Percentiles rank a stretch among this genome's conserved stretches.
Evolutionary conservation across 306 rosid genomes (phyloP).

Genomic region (Sicyos edulis): DNA sequence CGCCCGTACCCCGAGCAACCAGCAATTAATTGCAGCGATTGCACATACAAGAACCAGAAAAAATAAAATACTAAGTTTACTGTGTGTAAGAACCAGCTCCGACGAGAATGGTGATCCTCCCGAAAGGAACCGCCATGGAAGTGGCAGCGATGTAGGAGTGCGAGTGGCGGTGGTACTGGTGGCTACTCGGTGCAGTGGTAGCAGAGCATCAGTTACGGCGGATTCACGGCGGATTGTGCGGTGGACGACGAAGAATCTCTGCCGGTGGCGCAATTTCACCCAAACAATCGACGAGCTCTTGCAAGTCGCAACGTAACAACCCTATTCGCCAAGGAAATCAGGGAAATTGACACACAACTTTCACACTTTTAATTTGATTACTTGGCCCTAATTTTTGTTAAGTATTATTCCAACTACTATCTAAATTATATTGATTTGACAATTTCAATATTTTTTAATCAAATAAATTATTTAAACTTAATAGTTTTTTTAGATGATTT

Average conservation of each 20-base stretch:
- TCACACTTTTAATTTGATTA: too few relatives aligned
- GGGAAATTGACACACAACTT: too few relatives aligned
- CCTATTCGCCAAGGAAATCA: constrained; percentile 17
- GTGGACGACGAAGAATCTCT: neutral
- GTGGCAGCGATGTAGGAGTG: constrained; percentile 14
- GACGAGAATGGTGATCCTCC: constrained; percentile 69
- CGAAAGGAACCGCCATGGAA: constrained; percentile 66
- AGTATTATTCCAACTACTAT: too few relatives aligned
- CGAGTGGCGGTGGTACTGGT: neutral
- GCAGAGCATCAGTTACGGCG: constrained; percentile 37
- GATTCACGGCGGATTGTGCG: neutral
- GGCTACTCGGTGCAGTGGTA: constrained; percentile 14
- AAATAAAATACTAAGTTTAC: constrained; percentile 19
- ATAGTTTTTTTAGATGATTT: too few relatives aligned
- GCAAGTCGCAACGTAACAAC: constrained; percentile 17
- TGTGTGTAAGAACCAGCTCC: constrained; percentile 76
- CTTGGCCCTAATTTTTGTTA: too few relatives aligned
- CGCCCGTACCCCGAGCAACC: neutral
- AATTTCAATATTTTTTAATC: too few relatives aligned
- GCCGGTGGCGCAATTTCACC: constrained; percentile 13
- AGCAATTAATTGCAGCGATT: neutral
- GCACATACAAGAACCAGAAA: neutral
- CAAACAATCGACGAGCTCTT: neutral
- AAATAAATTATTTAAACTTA: too few relatives aligned
- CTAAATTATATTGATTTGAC: too few relatives aligned